phyloP scores from a whole-genome alignment of 73 alveolate species.

The Symbiodinium natans region DNA sequence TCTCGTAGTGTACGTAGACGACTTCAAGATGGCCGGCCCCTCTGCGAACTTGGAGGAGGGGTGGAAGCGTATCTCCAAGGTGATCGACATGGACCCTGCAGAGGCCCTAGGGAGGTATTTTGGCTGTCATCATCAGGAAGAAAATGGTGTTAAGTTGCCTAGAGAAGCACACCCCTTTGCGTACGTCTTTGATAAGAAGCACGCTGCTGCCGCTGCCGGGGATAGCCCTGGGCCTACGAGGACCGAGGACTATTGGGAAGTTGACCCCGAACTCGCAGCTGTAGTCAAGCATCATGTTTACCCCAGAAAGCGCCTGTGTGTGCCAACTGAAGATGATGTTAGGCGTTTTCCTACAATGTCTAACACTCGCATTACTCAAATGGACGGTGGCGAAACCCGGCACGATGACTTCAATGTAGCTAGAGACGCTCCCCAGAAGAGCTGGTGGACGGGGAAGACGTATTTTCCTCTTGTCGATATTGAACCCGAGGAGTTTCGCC shows the following conservation, averaged over 20 bases:
- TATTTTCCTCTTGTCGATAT: not conserved
- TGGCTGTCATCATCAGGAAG: not conserved
- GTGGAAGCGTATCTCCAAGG: not conserved
- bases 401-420: no score
- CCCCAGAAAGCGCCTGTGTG: not conserved
- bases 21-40: constrained; percentile 18
- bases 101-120: not conserved
- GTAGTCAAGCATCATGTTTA: not conserved
- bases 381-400: not conserved
- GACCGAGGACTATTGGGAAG: not conserved
- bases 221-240: not conserved
- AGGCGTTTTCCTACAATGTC: not conserved
- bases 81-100: not conserved
- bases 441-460: not conserved
- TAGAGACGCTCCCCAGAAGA: not conserved
- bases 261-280: not conserved
- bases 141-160: not conserved
- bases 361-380: not conserved
- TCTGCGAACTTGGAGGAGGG: not conserved
- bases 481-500: not conserved
- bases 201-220: not conserved
- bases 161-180: not conserved
- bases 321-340: not conserved
- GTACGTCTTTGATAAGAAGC: not conserved
- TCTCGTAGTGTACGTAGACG: not conserved